These are phyloP conservation scores for Tolypocladium ophioglossoides DNA, from an alignment of 2,329 filamentous ascomycete genomes.

Conservation along the genomic window DNA sequence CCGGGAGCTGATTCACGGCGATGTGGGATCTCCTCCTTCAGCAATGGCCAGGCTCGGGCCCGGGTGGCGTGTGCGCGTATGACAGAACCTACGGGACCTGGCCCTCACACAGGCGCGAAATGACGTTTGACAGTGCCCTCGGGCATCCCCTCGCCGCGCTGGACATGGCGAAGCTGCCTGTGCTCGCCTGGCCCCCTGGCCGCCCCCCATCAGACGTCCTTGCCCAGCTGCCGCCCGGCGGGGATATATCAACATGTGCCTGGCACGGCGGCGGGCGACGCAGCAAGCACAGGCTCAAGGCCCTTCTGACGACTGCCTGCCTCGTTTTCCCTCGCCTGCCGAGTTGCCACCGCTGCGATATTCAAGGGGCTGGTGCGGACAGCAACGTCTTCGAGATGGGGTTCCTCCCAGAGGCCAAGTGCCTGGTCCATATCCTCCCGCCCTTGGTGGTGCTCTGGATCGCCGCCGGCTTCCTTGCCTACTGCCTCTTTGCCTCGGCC, in stretches of 20 bases:
- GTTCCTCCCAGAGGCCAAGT: not conserved
- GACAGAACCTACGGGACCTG: no score
- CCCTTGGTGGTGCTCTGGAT: not conserved
- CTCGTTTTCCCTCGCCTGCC: not conserved
- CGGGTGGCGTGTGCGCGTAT: not conserved
- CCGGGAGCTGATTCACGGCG: not conserved
- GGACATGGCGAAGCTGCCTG: not conserved
- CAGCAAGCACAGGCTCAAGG: not conserved
- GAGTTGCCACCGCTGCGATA: not conserved
- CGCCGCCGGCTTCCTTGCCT: not conserved
- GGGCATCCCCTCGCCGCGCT: not conserved
- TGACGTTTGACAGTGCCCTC: not conserved
- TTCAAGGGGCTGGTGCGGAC: not conserved
- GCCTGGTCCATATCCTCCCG: not conserved
- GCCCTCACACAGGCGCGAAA: not conserved
- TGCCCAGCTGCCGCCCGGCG: not conserved
- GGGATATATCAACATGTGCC: not conserved
- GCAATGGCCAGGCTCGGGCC: not conserved
- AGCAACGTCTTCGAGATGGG: not conserved
- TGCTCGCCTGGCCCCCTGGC: not conserved
- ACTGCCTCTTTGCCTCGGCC: slow-evolving; percentile 2
- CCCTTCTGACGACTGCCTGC: not conserved
- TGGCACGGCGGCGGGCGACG: not conserved
- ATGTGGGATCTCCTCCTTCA: not conserved
- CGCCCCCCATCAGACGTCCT: not conserved